These are phyloP conservation scores for Hansenula anomala DNA, from an alignment of 1,139 yeast species.

Conservation along the genomic window DNA sequence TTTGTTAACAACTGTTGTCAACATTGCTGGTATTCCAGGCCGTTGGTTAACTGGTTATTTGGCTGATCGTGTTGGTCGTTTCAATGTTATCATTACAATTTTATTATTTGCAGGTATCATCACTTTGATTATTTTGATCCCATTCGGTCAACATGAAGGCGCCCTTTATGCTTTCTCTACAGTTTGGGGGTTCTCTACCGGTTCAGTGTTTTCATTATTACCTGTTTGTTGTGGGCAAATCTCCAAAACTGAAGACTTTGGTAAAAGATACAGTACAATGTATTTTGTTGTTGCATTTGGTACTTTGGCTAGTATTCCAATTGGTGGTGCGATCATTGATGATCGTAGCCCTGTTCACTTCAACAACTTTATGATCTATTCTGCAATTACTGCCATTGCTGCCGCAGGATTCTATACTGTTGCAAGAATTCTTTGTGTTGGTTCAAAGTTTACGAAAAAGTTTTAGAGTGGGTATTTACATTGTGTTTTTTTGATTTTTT, in stretches of 20 bases:
- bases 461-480: not conserved
- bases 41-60: slow-evolving; percentile 43
- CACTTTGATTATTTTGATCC: slow-evolving; percentile 48
- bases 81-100: slow-evolving; percentile 44
- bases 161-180: slow-evolving; percentile 35
- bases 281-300: slow-evolving; percentile 41
- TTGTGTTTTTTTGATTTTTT: not conserved
- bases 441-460: not conserved
- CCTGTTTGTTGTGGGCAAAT: slow-evolving; percentile 45
- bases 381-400: slow-evolving; percentile 30
- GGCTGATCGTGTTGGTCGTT: slow-evolving; percentile 47
- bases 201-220: slow-evolving; percentile 38
- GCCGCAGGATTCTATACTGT: slow-evolving; percentile 26
- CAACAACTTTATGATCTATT: slow-evolving; percentile 32
- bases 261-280: slow-evolving; percentile 43
- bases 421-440: slow-evolving; percentile 32
- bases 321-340: slow-evolving; percentile 47
- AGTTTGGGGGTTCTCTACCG: slow-evolving; percentile 47
- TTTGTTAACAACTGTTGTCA: slow-evolving; percentile 41
- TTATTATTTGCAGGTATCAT: slow-evolving; percentile 32
- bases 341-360: slow-evolving; percentile 28
- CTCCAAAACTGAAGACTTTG: slow-evolving; percentile 40
- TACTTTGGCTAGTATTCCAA: slow-evolving; percentile 42
- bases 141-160: slow-evolving; percentile 38
- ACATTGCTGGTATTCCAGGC: slow-evolving; percentile 46